phyloP scores from a whole-genome alignment of 352 stramenopile genomes.

The Pythium volutum region DNA sequence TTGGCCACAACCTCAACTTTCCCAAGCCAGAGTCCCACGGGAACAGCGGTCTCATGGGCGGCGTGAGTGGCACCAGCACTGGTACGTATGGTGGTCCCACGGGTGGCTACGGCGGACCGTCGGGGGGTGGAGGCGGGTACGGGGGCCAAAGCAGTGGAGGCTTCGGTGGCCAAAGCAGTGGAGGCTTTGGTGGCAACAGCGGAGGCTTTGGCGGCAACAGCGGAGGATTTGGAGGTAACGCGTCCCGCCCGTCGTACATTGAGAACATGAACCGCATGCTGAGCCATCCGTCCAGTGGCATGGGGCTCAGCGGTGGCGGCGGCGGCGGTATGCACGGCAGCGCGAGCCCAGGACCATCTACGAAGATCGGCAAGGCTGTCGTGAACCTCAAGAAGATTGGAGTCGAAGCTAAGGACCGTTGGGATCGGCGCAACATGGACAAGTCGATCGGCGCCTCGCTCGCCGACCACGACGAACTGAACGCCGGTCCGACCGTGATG shows the following conservation, averaged over 20 bases:
- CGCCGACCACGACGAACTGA: slow-evolving; percentile 81
- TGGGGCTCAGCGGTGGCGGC: slow-evolving; percentile 9
- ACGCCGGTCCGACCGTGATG: slow-evolving; percentile 55
- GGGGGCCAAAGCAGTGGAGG: slow-evolving; percentile 26
- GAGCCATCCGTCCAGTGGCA: slow-evolving; percentile 16
- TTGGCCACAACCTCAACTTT: slow-evolving; percentile 77
- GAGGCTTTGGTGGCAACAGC: slow-evolving; percentile 16
- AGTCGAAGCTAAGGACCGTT: slow-evolving; percentile 72
- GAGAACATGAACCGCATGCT: slow-evolving; percentile 67
- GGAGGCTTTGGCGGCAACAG: background rate
- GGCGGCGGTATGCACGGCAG: slow-evolving; percentile 16
- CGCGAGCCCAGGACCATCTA: slow-evolving; percentile 35
- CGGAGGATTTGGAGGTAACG: slow-evolving; percentile 13
- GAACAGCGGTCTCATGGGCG: slow-evolving; percentile 43
- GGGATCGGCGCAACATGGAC: slow-evolving; percentile 88
- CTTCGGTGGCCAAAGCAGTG: slow-evolving; percentile 21
- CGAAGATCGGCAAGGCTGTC: slow-evolving; percentile 69
- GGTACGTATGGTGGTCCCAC: slow-evolving; percentile 35
- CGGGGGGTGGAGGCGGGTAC: slow-evolving; percentile 26
- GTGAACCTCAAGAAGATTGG: slow-evolving; percentile 84
- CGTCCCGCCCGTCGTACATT: slow-evolving; percentile 35
- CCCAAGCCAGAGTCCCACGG: slow-evolving; percentile 51
- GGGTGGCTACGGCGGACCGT: slow-evolving; percentile 31
- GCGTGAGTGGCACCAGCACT: slow-evolving; percentile 29
- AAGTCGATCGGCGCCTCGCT: slow-evolving; percentile 89